phyloP scores from a whole-genome alignment of 2,329 filamentous ascomycete genomes.

The Ophiostoma novo-ulmi region DNA sequence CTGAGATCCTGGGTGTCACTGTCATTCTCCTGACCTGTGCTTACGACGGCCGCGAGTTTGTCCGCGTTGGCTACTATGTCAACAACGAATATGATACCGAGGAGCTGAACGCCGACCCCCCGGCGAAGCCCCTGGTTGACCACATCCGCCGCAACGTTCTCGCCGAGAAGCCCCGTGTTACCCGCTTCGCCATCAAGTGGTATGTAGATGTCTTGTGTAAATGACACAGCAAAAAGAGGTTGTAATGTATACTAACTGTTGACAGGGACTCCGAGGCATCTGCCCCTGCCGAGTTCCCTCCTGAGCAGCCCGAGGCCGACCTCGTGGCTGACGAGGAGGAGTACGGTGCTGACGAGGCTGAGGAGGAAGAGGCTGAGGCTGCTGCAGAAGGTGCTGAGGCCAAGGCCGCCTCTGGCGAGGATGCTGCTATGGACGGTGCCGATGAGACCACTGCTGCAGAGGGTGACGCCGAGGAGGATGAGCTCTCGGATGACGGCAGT shows the following conservation, averaged over 20 bases:
- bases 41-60: conserved; percentile 94
- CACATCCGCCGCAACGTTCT: conserved; percentile 88
- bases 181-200: conserved; percentile 98
- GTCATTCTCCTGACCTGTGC: conserved; percentile 94
- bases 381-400: conserved; percentile 25
- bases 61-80: conserved; percentile 97
- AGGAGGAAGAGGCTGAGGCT: conserved; percentile 43
- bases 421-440: conserved; percentile 35
- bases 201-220: conserved; percentile 41
- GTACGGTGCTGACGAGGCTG: conserved; percentile 85
- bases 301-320: conserved; percentile 95
- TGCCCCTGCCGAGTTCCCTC: conserved; percentile 90
- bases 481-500: conserved; percentile 38
- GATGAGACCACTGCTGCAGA: conserved; percentile 28
- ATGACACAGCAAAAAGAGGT: too few species aligned
- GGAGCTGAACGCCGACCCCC: conserved; percentile 81
- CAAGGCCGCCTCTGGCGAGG: conserved; percentile 27
- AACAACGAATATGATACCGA: conserved; percentile 98
- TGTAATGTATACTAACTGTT: conserved; percentile 3
- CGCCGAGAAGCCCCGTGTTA: conserved; percentile 95
- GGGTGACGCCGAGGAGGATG: conserved; percentile 33
- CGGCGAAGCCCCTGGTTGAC: conserved; percentile 86
- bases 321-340: conserved; percentile 75
- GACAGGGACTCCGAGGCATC: conserved; percentile 93
- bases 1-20: conserved; percentile 93